Percentiles rank a stretch among this genome's conserved stretches.
Evolutionary conservation across 2,329 filamentous ascomycete species (phyloP).

Genomic region (Aspergillus calidoustus): DNA sequence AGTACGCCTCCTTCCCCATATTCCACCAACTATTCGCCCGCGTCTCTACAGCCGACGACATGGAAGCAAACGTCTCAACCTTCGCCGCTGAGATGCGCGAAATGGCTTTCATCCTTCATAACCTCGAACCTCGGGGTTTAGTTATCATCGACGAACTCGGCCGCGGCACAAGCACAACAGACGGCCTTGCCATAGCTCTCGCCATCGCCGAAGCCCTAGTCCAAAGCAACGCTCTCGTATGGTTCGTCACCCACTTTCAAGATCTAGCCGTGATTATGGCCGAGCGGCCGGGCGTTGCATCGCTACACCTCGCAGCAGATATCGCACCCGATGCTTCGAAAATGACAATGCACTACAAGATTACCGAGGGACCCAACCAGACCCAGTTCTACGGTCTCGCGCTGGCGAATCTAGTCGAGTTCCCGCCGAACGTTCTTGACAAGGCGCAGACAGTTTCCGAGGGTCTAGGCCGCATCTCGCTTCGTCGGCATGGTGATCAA

Average conservation of each 20-base stretch:
- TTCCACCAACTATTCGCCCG: constrained; percentile 84
- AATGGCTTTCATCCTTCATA: constrained; percentile 87
- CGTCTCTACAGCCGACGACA: constrained; percentile 82
- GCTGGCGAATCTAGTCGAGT: constrained; percentile 73
- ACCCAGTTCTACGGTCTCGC: constrained; percentile 83
- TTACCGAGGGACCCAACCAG: constrained; percentile 71
- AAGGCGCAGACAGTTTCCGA: constrained; percentile 70
- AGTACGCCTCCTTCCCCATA: constrained; percentile 80
- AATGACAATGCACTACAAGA: constrained; percentile 87
- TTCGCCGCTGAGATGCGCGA: constrained; percentile 96
- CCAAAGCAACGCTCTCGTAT: constrained; percentile 76
- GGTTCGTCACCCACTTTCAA: constrained; percentile 92
- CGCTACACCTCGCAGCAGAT: constrained; percentile 78
- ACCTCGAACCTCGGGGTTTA: constrained; percentile 76
- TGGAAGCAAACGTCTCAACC: constrained; percentile 89
- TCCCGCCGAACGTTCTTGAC: constrained; percentile 70
- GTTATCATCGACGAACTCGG: constrained; percentile 91
- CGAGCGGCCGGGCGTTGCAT: constrained; percentile 78
- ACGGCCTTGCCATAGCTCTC: constrained; percentile 86
- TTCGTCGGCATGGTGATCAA: constrained; percentile 59
- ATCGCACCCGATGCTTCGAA: constrained; percentile 60
- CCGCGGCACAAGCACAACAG: constrained; percentile 83
- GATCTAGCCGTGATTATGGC: constrained; percentile 78
- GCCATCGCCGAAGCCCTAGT: constrained; percentile 88
- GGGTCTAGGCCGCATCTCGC: constrained; percentile 62